These are phyloP conservation scores for Spiraea crenata DNA, from an alignment of 331 rosid species.

Conservation along the genomic window DNA sequence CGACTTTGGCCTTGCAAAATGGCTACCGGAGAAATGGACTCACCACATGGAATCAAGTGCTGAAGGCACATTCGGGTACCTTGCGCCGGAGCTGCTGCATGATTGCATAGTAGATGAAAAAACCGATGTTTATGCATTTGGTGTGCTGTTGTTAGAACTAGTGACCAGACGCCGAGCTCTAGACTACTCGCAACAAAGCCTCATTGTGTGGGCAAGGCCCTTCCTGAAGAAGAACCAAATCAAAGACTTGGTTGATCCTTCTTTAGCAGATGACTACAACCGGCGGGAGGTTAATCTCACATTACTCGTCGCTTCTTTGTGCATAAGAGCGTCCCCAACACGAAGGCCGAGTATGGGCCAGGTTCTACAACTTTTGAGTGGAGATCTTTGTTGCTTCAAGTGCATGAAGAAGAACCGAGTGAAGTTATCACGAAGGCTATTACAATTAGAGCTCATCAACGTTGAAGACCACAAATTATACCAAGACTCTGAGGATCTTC, in stretches of 20 bases:
- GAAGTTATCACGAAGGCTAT: conserved; percentile 56
- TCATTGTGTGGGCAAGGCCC: conserved; percentile 96
- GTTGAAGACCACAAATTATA: conserved; percentile 21
- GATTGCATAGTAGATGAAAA: conserved; percentile 97
- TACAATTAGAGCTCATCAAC: conserved; percentile 51
- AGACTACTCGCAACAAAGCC: conserved; percentile 93
- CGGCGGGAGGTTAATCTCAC: conserved; percentile 53
- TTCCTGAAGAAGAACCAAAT: conserved; percentile 66
- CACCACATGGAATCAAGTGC: conserved; percentile 79
- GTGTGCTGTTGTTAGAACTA: conserved; percentile 81
- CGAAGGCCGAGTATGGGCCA: conserved; percentile 80
- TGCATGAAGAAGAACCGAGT: conserved; percentile 55
- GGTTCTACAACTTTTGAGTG: conserved; percentile 71
- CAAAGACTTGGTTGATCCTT: conserved; percentile 60
- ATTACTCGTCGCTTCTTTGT: conserved; percentile 72
- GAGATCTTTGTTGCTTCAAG: conserved; percentile 72
- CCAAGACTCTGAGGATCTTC: conserved; percentile 21
- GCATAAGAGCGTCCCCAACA: conserved; percentile 81
- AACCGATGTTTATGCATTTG: conserved; percentile 90
- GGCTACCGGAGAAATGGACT: conserved; percentile 96
- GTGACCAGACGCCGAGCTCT: conserved; percentile 95
- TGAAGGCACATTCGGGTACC: conserved; percentile 99
- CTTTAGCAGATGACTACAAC: conserved; percentile 49
- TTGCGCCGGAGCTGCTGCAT: conserved; percentile 88
- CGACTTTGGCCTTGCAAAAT: conserved; percentile 96